Conservation (phyloP, 2,329 filamentous ascomycete genomes). For the Fusarium sp. region DNA sequence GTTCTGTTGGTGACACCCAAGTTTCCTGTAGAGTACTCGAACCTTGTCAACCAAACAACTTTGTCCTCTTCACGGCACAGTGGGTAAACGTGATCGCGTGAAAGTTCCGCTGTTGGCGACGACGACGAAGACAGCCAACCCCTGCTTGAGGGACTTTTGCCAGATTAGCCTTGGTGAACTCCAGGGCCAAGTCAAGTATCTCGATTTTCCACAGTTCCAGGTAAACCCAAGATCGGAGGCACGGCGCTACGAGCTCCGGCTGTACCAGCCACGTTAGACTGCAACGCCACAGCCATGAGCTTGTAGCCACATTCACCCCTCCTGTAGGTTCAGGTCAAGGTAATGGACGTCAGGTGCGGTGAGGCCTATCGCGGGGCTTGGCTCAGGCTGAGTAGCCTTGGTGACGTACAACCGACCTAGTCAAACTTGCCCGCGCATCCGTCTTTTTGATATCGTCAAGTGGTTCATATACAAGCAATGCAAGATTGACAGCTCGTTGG, state of each 20-base stretch:
- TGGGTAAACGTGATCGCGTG: slow-evolving; percentile 30
- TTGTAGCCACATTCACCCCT: slow-evolving; percentile 27
- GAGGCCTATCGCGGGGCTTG: slow-evolving; percentile 33
- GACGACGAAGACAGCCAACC: slow-evolving; percentile 9
- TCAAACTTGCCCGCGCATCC: slow-evolving; percentile 19
- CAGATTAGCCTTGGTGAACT: slow-evolving; percentile 15
- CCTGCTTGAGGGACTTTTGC: slow-evolving; percentile 42
- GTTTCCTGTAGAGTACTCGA: slow-evolving; percentile 12
- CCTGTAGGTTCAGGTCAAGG: not conserved
- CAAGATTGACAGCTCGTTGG: slow-evolving; percentile 27
- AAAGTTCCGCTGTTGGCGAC: slow-evolving; percentile 8
- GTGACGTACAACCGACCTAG: slow-evolving; percentile 39
- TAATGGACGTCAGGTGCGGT: slow-evolving; percentile 17
- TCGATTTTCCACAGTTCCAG: slow-evolving; percentile 7
- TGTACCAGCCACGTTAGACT: not conserved
- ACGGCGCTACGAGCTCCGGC: slow-evolving; percentile 11
- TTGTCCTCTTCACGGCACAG: slow-evolving; percentile 33
- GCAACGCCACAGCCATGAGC: slow-evolving; percentile 3
- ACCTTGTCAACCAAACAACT: slow-evolving; percentile 35
- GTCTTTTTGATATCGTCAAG: slow-evolving; percentile 14
- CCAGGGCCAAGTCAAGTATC: slow-evolving; percentile 13
- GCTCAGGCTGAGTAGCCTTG: slow-evolving; percentile 38
- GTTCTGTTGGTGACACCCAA: slow-evolving; percentile 9
- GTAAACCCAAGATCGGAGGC: slow-evolving; percentile 9
- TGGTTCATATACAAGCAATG: slow-evolving; percentile 14